These are phyloP conservation scores for Fomitopsis palustris DNA, from an alignment of 1,284 basidiomycete genomes.

Conservation along the genomic window DNA sequence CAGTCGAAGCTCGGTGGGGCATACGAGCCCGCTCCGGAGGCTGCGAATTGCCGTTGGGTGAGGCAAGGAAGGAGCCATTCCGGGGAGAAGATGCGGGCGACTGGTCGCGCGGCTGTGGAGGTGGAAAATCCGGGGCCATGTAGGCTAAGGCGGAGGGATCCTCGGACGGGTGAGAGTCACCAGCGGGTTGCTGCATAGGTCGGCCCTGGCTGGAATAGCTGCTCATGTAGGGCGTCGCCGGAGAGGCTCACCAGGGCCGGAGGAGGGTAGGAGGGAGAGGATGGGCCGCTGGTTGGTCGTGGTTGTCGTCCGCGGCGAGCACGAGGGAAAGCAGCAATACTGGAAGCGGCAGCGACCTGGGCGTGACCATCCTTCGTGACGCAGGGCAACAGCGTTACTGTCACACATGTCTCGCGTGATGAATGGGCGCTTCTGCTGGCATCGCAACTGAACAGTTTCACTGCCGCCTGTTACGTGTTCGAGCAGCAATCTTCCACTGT, in stretches of 20 bases:
- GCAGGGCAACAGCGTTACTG: neutral
- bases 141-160: conserved; percentile 30
- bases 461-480: neutral
- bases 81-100: conserved; percentile 15
- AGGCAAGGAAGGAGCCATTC: conserved; percentile 20
- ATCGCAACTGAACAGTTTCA: neutral
- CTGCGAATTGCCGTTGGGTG: conserved; percentile 26
- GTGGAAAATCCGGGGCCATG: conserved; percentile 25
- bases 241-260: conserved; percentile 15
- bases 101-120: conserved; percentile 14
- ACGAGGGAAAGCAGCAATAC: conserved; percentile 14
- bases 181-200: conserved; percentile 20
- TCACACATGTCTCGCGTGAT: neutral
- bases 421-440: neutral
- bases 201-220: conserved; percentile 23
- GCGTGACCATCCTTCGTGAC: conserved; percentile 2
- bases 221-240: conserved; percentile 22
- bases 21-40: conserved; percentile 47
- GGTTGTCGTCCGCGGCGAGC: conserved; percentile 9
- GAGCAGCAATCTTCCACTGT: neutral
- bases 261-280: neutral
- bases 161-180: conserved; percentile 22
- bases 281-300: neutral
- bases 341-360: conserved; percentile 7
- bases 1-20: conserved; percentile 60